Evolutionary conservation across 1,139 yeast genomes (phyloP), one percentile per base, ranked within the genome.

Genomic region (Blastobotrys arbuscula): DNA sequence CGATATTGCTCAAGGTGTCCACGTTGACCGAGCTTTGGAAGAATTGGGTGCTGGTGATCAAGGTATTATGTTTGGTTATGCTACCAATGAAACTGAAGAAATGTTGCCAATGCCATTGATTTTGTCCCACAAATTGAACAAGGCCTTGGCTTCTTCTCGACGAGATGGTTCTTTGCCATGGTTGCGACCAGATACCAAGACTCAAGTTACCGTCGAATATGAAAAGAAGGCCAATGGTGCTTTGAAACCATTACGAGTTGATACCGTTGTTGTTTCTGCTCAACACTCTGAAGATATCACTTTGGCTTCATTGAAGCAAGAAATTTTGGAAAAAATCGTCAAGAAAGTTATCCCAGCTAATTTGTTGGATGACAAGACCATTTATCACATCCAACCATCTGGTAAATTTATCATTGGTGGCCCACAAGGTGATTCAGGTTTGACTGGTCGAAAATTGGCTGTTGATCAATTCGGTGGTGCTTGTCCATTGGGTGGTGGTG

Each of bases 401-500:
- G 99, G 99, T 64, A 85, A 97, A 75, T 92, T 92, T 81, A 97
- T 94, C 66, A 92, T 92, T 71, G 99, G 99, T 76, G 99, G 99
- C 72, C 98, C 98, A 62, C 98, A 92, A 77, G 99, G 99, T 81
- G 99, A 92, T 70, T 98, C 99, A 60, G 99, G 99, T 78, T 78
- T 92, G 67, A 92, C 99, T 62, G 99, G 99, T 73, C 89, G 99
- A 78, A 92, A 92, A 81, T 92, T 92, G 72, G 92, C 92, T 68
- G 99, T 92, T 69, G 99, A 92, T 75, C 95, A 98, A 58, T 92
- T 92, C 77, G 99, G 99, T 78, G 98, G 99, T 66, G 94, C 98
- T 94, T 97, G 98, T 75, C 97, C 98, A 66, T 98, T 92, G 79
- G 99, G 99, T 76, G 99, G 99, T 80, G 99, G 99, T 81, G 98